Evolutionary conservation across 78 protist species (phyloP).

Genomic region (Dictyostelium purpureum): DNA sequence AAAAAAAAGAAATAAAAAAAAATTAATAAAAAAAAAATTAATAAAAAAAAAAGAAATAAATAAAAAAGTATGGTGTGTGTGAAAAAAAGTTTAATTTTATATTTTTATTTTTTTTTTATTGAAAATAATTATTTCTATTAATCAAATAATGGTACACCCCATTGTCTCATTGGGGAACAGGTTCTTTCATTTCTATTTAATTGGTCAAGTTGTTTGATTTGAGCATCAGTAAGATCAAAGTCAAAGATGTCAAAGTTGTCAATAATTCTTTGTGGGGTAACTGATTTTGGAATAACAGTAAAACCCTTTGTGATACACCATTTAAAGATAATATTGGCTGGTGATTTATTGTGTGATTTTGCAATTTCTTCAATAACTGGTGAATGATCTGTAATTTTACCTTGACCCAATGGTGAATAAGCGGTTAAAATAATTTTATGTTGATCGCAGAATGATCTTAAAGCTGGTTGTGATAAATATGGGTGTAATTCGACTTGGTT

Average conservation of each 20-base stretch:
- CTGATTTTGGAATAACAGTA: slow-evolving; percentile 63
- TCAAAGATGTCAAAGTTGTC: slow-evolving; percentile 48
- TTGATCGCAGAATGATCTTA: slow-evolving; percentile 5
- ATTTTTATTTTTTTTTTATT: background rate
- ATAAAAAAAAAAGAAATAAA: background rate
- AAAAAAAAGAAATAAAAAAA: background rate
- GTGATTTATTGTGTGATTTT: background rate
- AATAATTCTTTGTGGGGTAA: slow-evolving; percentile 36
- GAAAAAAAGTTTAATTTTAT: background rate
- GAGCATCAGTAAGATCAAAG: background rate
- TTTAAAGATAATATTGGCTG: slow-evolving; percentile 11
- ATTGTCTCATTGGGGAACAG: background rate
- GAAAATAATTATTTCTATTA: too few species aligned
- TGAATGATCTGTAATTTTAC: background rate
- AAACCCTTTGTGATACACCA: slow-evolving; percentile 8
- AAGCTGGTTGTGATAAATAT: slow-evolving; percentile 10
- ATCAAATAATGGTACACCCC: slow-evolving; percentile 2
- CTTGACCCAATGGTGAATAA: slow-evolving; percentile 32
- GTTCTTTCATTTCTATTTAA: background rate
- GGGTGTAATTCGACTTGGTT: slow-evolving; percentile 85
- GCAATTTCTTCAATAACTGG: background rate
- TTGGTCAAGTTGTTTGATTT: background rate
- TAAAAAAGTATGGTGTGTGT: background rate
- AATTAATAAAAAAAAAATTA: background rate
- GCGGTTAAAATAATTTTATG: slow-evolving; percentile 24